phyloP scores from a whole-genome alignment of 2,329 filamentous ascomycete species.

The Colletotrichum phormii region DNA sequence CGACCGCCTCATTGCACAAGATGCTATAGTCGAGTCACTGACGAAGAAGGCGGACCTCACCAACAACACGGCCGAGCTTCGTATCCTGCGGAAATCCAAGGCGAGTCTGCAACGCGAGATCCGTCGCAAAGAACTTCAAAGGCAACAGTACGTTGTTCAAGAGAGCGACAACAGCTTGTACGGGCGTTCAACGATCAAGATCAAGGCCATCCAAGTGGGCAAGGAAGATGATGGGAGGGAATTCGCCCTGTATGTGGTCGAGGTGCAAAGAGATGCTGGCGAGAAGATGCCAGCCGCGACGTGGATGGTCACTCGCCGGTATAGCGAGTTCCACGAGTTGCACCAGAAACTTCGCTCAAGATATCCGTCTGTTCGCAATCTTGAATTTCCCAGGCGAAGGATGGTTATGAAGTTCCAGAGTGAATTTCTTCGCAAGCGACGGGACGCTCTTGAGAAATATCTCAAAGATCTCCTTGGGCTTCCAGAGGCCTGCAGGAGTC shows the following conservation, averaged over 20 bases:
- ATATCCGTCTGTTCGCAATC: constrained; percentile 87
- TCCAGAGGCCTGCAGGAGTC: constrained; percentile 93
- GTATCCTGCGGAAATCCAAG: constrained; percentile 93
- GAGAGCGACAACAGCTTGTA: constrained; percentile 98
- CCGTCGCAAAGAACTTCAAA: constrained; percentile 91
- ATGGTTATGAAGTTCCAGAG: constrained; percentile 97
- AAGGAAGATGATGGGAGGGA: constrained; percentile 93
- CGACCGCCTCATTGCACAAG: constrained; percentile 87
- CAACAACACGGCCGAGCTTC: constrained; percentile 93
- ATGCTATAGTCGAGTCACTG: constrained; percentile 90
- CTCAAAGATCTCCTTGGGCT: constrained; percentile 83
- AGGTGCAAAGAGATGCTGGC: constrained; percentile 89
- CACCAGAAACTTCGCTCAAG: constrained; percentile 87
- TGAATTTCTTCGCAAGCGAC: constrained; percentile 92
- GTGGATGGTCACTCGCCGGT: constrained; percentile 92
- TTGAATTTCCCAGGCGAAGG: constrained; percentile 92
- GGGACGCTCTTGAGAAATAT: constrained; percentile 86
- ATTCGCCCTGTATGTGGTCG: constrained; percentile 92
- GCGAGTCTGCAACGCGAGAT: constrained; percentile 94
- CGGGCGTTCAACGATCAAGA: constrained; percentile 87
- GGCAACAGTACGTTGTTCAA: constrained; percentile 96
- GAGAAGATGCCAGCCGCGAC: constrained; percentile 97
- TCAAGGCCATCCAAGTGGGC: constrained; percentile 93
- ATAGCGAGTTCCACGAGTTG: constrained; percentile 96
- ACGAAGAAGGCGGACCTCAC: constrained; percentile 95